Conservation (phyloP, 305 asterid genomes). For the Euphrasia arctica region DNA sequence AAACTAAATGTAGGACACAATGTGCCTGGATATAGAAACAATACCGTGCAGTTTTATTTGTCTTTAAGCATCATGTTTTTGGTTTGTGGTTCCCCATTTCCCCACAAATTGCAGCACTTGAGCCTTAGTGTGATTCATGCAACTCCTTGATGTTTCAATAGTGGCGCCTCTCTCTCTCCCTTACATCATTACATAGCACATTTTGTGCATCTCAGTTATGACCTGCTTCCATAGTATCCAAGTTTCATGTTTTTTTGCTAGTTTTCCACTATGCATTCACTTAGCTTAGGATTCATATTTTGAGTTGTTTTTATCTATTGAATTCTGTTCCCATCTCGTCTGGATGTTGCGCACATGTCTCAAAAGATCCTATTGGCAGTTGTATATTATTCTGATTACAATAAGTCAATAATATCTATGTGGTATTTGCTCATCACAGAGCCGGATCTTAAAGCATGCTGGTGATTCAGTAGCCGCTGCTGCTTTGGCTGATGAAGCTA, state of each 20-base stretch:
- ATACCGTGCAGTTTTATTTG: neutral
- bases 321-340: neutral
- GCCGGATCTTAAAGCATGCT: conserved; percentile 95
- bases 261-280: neutral
- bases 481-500: conserved; percentile 97
- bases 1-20: neutral
- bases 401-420: conserved; percentile 15
- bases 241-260: conserved; percentile 8
- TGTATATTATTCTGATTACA: conserved; percentile 5
- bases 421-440: conserved; percentile 46
- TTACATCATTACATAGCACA: neutral
- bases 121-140: neutral
- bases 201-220: neutral
- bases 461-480: conserved; percentile 93
- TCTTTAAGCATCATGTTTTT: neutral
- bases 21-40: neutral
- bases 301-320: conserved; percentile 8
- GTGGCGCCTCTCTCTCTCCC: neutral
- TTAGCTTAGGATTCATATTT: conserved; percentile 3
- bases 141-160: neutral
- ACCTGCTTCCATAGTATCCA: conserved; percentile 2
- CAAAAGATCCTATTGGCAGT: conserved; percentile 15
- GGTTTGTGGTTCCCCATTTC: neutral
- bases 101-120: neutral
- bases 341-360: conserved; percentile 6